Percentiles rank a stretch among this genome's conserved stretches.
Evolutionary conservation across 495 filamentous ascomycete species (phyloP).

Genomic region (Talaromyces adpressus): DNA sequence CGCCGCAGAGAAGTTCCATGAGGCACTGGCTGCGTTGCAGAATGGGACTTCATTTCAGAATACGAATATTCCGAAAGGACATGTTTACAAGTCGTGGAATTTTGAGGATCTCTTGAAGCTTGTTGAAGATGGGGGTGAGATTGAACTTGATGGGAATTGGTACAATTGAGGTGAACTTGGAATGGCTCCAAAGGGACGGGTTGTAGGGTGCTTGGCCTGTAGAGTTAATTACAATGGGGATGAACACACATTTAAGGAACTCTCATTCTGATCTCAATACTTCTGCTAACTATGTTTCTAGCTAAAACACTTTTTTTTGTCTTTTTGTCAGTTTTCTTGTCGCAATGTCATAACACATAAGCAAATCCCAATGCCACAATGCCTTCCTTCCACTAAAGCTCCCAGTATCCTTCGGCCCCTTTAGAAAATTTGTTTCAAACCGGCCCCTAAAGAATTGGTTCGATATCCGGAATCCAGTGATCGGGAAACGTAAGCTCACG

Average conservation of each 20-base stretch:
- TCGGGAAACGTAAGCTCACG: neutral
- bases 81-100: slow-evolving; percentile 14
- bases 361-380: neutral
- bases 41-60: slow-evolving; percentile 11
- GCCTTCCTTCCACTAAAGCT: neutral
- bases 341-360: neutral
- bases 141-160: slow-evolving; percentile 13
- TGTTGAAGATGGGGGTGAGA: slow-evolving; percentile 8
- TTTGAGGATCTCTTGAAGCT: slow-evolving; percentile 12
- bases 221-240: neutral
- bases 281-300: neutral
- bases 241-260: neutral
- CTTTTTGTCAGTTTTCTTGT: neutral
- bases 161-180: neutral
- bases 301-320: neutral
- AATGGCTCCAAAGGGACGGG: neutral
- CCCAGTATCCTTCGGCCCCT: neutral
- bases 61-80: slow-evolving; percentile 14
- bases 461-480: neutral
- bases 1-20: slow-evolving; percentile 12
- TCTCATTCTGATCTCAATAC: neutral
- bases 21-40: slow-evolving; percentile 8
- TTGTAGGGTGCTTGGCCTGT: neutral
- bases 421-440: neutral
- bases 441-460: neutral